Conservation (phyloP, 2,329 filamentous ascomycete genomes). For the Atkinsonella texensis region DNA sequence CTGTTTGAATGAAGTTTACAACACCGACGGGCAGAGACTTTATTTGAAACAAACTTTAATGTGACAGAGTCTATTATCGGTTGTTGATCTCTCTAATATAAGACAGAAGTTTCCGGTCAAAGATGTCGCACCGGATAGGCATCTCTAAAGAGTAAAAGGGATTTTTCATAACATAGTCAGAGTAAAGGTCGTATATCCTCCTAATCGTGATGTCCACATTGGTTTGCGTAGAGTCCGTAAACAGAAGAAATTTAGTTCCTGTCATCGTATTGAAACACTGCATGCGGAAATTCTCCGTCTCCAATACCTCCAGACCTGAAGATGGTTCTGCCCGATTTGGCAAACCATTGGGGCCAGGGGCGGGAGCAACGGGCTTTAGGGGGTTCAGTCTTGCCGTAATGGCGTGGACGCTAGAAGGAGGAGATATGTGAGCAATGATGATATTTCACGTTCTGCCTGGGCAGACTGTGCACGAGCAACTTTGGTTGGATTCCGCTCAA, state of each 20-base stretch:
- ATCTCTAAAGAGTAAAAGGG: slow-evolving; percentile 98
- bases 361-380: slow-evolving; percentile 27
- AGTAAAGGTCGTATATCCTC: slow-evolving; percentile 86
- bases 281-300: slow-evolving; percentile 86
- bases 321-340: slow-evolving; percentile 47
- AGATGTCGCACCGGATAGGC: slow-evolving; percentile 90
- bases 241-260: slow-evolving; percentile 88
- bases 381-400: slow-evolving; percentile 54
- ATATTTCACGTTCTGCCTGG: background rate
- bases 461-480: background rate
- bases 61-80: slow-evolving; percentile 22
- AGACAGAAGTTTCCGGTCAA: slow-evolving; percentile 72
- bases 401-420: slow-evolving; percentile 46
- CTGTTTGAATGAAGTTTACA: no score
- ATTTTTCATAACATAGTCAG: slow-evolving; percentile 99
- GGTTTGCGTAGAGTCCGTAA: slow-evolving; percentile 78
- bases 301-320: slow-evolving; percentile 81
- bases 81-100: slow-evolving; percentile 67
- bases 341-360: slow-evolving; percentile 24
- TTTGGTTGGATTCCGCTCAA: no score
- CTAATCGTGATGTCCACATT: slow-evolving; percentile 77
- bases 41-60: background rate
- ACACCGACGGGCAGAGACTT: no score
- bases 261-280: slow-evolving; percentile 95
- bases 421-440: slow-evolving; percentile 6